A percentile compares a stretch with the other conserved stretches of the same genome.
Conservation (phyloP, 2,329 filamentous ascomycete species). For the Phyllosticta citrichinensis region DNA sequence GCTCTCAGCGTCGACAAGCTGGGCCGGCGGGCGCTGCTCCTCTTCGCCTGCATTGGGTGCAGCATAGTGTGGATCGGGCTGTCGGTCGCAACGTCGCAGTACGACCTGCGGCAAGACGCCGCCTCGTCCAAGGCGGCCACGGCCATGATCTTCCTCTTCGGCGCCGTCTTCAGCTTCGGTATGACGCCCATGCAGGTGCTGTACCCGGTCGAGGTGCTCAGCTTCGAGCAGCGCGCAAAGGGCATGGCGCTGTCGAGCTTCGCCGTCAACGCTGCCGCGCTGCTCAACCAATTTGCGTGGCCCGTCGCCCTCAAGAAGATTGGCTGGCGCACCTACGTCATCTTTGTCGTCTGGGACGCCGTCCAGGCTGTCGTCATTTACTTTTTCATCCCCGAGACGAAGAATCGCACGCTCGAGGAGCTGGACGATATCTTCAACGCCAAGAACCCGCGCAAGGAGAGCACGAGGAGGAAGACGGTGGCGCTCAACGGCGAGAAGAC, state of each 20-base stretch:
- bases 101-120: neutral
- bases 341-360: constrained; percentile 33
- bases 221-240: constrained; percentile 39
- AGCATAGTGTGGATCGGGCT: constrained; percentile 21
- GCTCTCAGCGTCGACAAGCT: constrained; percentile 25
- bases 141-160: constrained; percentile 28
- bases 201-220: constrained; percentile 41
- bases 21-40: constrained; percentile 24
- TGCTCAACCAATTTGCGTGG: constrained; percentile 23
- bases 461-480: constrained; percentile 17
- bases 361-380: constrained; percentile 31
- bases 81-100: constrained; percentile 13
- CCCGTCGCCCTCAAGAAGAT: constrained; percentile 29
- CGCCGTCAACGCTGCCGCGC: constrained; percentile 22
- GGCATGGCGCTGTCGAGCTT: constrained; percentile 20
- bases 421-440: constrained; percentile 35
- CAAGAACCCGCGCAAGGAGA: constrained; percentile 28
- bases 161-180: constrained; percentile 23
- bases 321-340: constrained; percentile 32
- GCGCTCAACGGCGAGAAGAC: constrained; percentile 15
- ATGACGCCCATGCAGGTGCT: constrained; percentile 35
- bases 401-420: constrained; percentile 36
- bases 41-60: constrained; percentile 17
- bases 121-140: constrained; percentile 14
- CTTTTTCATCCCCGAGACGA: constrained; percentile 30